Conservation (phyloP, 2,329 filamentous ascomycete genomes). For the Epichloe hybrida region DNA sequence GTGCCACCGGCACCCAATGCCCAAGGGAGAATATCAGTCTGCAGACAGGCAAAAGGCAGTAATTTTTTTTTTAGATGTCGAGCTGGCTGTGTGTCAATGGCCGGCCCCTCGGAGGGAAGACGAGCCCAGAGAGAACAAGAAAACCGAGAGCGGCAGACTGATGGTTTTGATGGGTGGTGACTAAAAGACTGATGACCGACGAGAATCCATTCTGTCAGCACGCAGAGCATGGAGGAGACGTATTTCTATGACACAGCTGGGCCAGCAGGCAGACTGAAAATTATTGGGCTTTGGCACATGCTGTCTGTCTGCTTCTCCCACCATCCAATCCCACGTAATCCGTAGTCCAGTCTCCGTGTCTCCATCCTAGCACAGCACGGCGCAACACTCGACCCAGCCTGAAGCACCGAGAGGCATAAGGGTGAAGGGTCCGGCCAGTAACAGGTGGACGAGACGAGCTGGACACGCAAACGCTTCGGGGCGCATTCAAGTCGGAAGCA, state of each 20-base stretch:
- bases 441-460: background rate
- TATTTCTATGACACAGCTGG: background rate
- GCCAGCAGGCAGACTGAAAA: background rate
- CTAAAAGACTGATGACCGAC: background rate
- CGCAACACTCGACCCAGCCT: too few relatives aligned
- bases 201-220: background rate
- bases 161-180: background rate
- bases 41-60: background rate
- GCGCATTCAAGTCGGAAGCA: background rate
- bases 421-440: background rate
- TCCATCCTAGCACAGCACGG: too few relatives aligned
- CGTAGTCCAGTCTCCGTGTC: background rate
- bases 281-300: slow-evolving; percentile 1
- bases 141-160: background rate
- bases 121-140: background rate
- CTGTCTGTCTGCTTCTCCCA: background rate
- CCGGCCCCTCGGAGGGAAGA: too few relatives aligned
- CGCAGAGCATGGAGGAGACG: background rate
- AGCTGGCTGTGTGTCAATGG: background rate
- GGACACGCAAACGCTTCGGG: background rate
- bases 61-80: background rate
- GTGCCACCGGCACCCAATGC: background rate
- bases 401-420: too few relatives aligned
- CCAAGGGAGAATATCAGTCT: background rate
- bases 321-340: background rate